Conservation (phyloP, 176 grass and related monocot species). For the Zea mays region DNA sequence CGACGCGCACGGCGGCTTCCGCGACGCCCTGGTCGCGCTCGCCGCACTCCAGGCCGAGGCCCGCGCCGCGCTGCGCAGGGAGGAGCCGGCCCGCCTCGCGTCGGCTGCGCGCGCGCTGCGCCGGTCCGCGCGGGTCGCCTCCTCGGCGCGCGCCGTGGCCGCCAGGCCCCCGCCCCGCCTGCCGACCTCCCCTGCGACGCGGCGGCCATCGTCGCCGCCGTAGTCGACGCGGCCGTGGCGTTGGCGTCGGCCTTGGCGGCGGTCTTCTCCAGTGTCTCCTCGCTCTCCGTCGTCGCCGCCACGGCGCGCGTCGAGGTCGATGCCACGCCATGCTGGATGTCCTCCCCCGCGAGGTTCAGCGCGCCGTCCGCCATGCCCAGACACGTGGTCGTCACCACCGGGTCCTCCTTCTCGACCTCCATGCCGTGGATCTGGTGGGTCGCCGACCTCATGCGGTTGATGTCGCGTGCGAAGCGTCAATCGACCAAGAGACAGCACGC, state of each 20-base stretch:
- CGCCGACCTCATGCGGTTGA: conserved; percentile 69
- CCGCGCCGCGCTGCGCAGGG: too few species aligned
- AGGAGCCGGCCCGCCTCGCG: too few species aligned
- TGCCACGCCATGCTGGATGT: conserved; percentile 33
- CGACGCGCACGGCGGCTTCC: too few species aligned
- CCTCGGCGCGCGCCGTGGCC: conserved; percentile 41
- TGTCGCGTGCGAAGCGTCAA: conserved; percentile 56
- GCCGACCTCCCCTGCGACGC: conserved; percentile 32
- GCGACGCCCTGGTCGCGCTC: too few species aligned
- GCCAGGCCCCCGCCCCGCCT: conserved; percentile 1
- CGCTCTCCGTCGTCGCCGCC: conserved; percentile 39
- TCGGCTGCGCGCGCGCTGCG: too few species aligned
- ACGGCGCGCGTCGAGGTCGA: conserved; percentile 26
- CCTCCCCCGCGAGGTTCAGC: conserved; percentile 37
- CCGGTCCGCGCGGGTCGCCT: conserved; percentile 35
- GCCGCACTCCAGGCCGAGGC: too few species aligned
- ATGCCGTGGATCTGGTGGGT: conserved; percentile 75
- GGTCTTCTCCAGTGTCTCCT: conserved; percentile 40
- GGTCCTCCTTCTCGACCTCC: too few species aligned
- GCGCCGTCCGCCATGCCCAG: conserved; percentile 36
- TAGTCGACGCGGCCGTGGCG: conserved; percentile 42
- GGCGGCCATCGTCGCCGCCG: conserved; percentile 36
- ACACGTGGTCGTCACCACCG: conserved; percentile 38
- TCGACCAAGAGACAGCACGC: conserved; percentile 45
- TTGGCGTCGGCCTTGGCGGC: conserved; percentile 34